Base-by-base conservation (phyloP, 2,329 filamentous ascomycete species). In the Stemphylium beticola region DNA sequence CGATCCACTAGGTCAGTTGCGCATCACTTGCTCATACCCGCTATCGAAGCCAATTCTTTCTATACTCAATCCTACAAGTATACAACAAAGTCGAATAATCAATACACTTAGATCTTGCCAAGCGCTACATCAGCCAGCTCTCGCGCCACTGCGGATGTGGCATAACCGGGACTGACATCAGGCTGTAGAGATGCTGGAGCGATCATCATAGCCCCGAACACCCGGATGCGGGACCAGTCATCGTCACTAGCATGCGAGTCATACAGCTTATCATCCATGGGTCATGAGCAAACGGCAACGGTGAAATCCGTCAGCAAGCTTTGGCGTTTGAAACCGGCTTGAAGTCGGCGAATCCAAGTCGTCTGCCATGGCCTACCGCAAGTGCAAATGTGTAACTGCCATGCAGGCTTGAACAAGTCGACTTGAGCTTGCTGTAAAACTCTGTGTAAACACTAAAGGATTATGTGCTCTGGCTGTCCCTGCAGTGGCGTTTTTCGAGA, bases 341-440 rank as follows among this genome's bases (percentile, higher is more conserved):
- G 11, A 49, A 34, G 40, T 54, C 51, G 51, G 51, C 51, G 18
- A 54, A 34, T 31, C 37, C 39, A 32, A 40, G 39, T 50, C 14
- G 26, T 15, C 29, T 26, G 20, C 10, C 26, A 26, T 37, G 20
- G 47, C 41, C 17, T 17, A 26, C 34, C 20, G 15, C 31, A 15
- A 29, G 26, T 31, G 40, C 22, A 42, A 6, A 36, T 32, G 17
- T 24, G 32, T 36, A 32, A 45, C 31, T 14, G 20, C 7, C 14
- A 0, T 26, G 20, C 36, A 29, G 3, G 26, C 9, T 11, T 29
- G 26, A 29, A 29, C 26, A 29, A 11, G 26, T 29, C 8, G 26
- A 5, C 26, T 9, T 9, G 26, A 9, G 26, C 26, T 7, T 29
- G 26, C 26, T 29, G 29, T 26, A 32, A 34, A 26, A 38, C 18